Percentiles rank a stretch among this genome's conserved stretches.
phyloP scores from a whole-genome alignment of 169 alveolate species.

The Plasmodium reichenowi region DNA sequence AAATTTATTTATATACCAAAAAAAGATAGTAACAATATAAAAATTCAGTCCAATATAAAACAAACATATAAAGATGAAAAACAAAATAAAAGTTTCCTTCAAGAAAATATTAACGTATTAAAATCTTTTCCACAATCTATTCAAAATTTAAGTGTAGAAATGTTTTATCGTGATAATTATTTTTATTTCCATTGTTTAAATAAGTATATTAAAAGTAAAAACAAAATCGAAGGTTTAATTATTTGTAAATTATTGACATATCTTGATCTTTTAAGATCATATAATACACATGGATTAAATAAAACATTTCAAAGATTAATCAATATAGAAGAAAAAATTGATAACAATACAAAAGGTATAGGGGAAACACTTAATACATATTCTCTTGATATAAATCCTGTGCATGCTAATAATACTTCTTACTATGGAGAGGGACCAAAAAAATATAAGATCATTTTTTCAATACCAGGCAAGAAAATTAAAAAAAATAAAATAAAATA shows the following conservation, averaged over 20 bases:
- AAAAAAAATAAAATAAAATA: background rate
- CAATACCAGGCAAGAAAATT: conserved; percentile 10
- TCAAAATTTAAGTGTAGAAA: conserved; percentile 50
- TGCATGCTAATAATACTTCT: conserved; percentile 33
- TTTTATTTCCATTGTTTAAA: conserved; percentile 61
- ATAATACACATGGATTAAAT: conserved; percentile 10
- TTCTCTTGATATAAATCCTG: conserved; percentile 29
- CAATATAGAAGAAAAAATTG: conserved; percentile 12
- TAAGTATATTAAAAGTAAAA: conserved; percentile 54
- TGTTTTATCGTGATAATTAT: conserved; percentile 58
- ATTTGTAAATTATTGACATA: conserved; percentile 24
- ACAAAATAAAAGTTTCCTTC: conserved; percentile 23
- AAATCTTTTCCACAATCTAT: conserved; percentile 61
- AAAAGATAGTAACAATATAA: background rate
- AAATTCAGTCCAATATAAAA: background rate
- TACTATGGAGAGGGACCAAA: conserved; percentile 22
- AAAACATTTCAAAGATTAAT: conserved; percentile 28
- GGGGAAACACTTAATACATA: conserved; percentile 18
- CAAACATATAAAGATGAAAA: background rate
- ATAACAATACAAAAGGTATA: conserved; percentile 19
- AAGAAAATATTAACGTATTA: conserved; percentile 42
- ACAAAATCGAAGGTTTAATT: conserved; percentile 56
- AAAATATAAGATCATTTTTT: conserved; percentile 33
- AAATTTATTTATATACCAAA: conserved; percentile 44
- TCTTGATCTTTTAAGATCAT: conserved; percentile 44